phyloP scores from a whole-genome alignment of 352 stramenopile genomes.

The Phytophthora quininea region DNA sequence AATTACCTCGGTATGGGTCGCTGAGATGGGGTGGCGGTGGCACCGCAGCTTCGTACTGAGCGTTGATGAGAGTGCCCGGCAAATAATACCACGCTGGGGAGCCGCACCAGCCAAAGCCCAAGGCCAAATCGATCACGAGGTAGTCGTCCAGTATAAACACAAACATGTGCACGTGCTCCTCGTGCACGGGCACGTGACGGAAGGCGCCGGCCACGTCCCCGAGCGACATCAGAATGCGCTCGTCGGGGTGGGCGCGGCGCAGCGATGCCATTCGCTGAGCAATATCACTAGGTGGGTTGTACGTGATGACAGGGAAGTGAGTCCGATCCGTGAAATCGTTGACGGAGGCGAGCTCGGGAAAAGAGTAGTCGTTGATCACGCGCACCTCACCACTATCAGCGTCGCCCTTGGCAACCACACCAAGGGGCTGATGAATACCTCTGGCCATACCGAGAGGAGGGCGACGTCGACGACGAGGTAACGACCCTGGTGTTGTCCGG shows the following conservation, averaged over 20 bases:
- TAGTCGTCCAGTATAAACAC: conserved; percentile 7
- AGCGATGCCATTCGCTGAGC: conserved; percentile 2
- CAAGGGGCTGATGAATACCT: conserved; percentile 12
- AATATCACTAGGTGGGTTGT: conserved; percentile 12
- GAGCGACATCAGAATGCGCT: conserved; percentile 9
- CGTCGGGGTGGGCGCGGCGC: conserved; percentile 2
- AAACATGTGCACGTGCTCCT: conserved; percentile 14
- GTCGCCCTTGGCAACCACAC: conserved; percentile 7
- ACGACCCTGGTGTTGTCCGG: conserved; percentile 11
- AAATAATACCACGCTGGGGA: not conserved
- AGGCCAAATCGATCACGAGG: conserved; percentile 9
- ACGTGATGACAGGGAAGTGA: conserved; percentile 1
- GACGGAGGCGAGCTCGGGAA: conserved; percentile 2
- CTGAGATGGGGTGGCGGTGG: no score
- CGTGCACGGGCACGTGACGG: conserved; percentile 6
- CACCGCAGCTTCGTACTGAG: not conserved
- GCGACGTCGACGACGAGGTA: conserved; percentile 3
- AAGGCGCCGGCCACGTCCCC: conserved; percentile 8
- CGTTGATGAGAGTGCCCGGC: not conserved
- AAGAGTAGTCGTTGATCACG: conserved; percentile 12
- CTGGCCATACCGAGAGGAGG: not conserved
- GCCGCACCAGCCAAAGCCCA: not conserved
- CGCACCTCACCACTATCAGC: not conserved
- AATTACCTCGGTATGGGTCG: no score
- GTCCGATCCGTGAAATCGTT: conserved; percentile 12